These are phyloP conservation scores for Podospora appendiculata DNA, from an alignment of 495 filamentous ascomycete genomes.

Conservation along the genomic window DNA sequence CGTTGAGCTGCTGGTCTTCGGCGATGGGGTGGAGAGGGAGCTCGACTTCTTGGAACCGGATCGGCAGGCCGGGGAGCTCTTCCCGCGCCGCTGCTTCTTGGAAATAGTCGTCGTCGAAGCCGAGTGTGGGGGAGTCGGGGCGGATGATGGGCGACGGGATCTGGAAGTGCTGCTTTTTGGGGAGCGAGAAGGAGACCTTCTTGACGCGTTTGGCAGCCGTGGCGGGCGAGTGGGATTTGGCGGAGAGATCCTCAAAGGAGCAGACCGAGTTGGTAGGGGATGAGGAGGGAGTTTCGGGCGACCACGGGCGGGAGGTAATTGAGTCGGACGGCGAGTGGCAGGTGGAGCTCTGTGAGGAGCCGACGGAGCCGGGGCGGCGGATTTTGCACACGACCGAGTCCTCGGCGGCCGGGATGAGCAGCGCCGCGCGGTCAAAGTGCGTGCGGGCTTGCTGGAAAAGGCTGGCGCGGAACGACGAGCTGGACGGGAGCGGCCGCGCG, in stretches of 20 bases:
- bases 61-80: slow-evolving; percentile 13
- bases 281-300: slow-evolving; percentile 29
- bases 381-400: slow-evolving; percentile 21
- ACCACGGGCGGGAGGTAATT: slow-evolving; percentile 29
- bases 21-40: slow-evolving; percentile 12
- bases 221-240: slow-evolving; percentile 13
- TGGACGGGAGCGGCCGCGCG: slow-evolving; percentile 37
- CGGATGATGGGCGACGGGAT: slow-evolving; percentile 34
- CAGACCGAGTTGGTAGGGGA: slow-evolving; percentile 36
- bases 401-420: slow-evolving; percentile 31
- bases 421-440: slow-evolving; percentile 38
- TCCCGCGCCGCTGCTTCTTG: slow-evolving; percentile 8
- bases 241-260: slow-evolving; percentile 27
- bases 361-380: slow-evolving; percentile 23
- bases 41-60: slow-evolving; percentile 17
- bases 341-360: slow-evolving; percentile 30
- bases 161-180: slow-evolving; percentile 21
- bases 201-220: slow-evolving; percentile 29
- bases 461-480: slow-evolving; percentile 33
- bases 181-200: slow-evolving; percentile 45
- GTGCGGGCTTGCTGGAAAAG: slow-evolving; percentile 40
- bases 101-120: slow-evolving; percentile 33
- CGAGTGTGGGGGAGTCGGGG: slow-evolving; percentile 38
- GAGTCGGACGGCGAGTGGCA: slow-evolving; percentile 38
- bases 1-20: slow-evolving; percentile 11